These are phyloP conservation scores for Phoenix roebelenii DNA, from an alignment of 176 grass and related monocot genomes.

Conservation along the genomic window DNA sequence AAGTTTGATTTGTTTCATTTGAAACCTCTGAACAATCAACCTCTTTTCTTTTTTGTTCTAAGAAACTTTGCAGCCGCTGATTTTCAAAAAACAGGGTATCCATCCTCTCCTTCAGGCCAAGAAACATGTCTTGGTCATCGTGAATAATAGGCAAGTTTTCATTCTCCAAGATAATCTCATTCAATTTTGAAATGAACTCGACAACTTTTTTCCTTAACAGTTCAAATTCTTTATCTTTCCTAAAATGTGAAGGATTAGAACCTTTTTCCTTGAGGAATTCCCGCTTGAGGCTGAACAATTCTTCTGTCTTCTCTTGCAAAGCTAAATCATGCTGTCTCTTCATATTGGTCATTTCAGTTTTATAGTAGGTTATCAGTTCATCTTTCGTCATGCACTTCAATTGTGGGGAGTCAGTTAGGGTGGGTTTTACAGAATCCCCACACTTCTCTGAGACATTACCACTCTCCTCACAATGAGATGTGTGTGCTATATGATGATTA, in stretches of 20 bases:
- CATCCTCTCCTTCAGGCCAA: slow-evolving; percentile 26
- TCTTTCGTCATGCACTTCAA: slow-evolving; percentile 28
- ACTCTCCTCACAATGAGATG: neutral
- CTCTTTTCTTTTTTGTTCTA: slow-evolving; percentile 12
- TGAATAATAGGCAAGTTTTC: slow-evolving; percentile 22
- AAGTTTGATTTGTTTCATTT: neutral
- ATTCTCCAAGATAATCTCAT: slow-evolving; percentile 41
- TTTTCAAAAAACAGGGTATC: slow-evolving; percentile 24
- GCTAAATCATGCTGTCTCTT: slow-evolving; percentile 48
- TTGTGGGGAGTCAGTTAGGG: slow-evolving; percentile 10
- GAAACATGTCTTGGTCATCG: slow-evolving; percentile 22
- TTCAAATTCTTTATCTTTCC: slow-evolving; percentile 53
- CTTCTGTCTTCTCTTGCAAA: slow-evolving; percentile 27
- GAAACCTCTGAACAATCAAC: neutral
- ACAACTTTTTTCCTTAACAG: slow-evolving; percentile 44
- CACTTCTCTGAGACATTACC: slow-evolving; percentile 1
- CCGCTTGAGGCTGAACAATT: slow-evolving; percentile 42
- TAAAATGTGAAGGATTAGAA: slow-evolving; percentile 32
- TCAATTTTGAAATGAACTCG: slow-evolving; percentile 32
- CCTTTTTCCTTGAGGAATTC: slow-evolving; percentile 29
- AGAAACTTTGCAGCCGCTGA: slow-evolving; percentile 15
- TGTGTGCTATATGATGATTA: too few relatives aligned
- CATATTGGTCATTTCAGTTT: slow-evolving; percentile 36
- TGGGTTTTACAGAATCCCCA: neutral
- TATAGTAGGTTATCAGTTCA: slow-evolving; percentile 29